Percentiles rank a stretch among this genome's conserved stretches.
Conservation (phyloP, 2,329 filamentous ascomycete genomes). For the Alternaria sp. region DNA sequence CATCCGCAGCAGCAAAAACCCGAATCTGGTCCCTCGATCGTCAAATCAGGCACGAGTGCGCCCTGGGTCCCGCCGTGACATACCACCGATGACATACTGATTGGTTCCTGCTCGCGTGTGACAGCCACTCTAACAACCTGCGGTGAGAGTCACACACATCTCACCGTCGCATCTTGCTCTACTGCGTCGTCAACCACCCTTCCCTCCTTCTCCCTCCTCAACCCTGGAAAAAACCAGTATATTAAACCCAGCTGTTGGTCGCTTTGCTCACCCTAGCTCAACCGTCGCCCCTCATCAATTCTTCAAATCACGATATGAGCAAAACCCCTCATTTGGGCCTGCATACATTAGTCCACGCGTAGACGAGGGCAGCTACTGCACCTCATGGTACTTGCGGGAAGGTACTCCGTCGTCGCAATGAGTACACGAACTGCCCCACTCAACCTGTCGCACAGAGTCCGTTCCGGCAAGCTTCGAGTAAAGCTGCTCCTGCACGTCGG, state of each 20-base stretch:
- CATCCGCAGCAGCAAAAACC: constrained; percentile 27
- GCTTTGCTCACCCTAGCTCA: neutral
- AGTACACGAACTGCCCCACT: constrained; percentile 19
- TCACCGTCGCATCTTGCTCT: constrained; percentile 20
- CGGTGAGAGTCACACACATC: constrained; percentile 36
- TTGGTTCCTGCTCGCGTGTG: constrained; percentile 29
- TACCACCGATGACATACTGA: constrained; percentile 22
- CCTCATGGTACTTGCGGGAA: constrained; percentile 31
- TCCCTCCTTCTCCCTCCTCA: neutral
- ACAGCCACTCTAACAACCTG: constrained; percentile 35
- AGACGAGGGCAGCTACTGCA: constrained; percentile 34
- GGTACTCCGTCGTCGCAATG: constrained; percentile 28
- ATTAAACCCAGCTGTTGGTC: neutral
- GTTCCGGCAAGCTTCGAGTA: constrained; percentile 23
- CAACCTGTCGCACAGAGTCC: constrained; percentile 26
- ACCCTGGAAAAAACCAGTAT: neutral
- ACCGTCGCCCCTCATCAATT: constrained; percentile 13
- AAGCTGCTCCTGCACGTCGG: constrained; percentile 30
- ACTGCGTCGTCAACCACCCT: constrained; percentile 1
- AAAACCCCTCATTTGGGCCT: constrained; percentile 33
- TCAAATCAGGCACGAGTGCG: constrained; percentile 31
- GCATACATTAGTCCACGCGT: constrained; percentile 38
- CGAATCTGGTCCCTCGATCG: constrained; percentile 21
- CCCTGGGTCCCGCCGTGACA: constrained; percentile 27
- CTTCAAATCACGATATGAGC: constrained; percentile 9